Evolutionary conservation across 345 rosid species (phyloP).

Genomic region (Gossypium herbaceum): DNA sequence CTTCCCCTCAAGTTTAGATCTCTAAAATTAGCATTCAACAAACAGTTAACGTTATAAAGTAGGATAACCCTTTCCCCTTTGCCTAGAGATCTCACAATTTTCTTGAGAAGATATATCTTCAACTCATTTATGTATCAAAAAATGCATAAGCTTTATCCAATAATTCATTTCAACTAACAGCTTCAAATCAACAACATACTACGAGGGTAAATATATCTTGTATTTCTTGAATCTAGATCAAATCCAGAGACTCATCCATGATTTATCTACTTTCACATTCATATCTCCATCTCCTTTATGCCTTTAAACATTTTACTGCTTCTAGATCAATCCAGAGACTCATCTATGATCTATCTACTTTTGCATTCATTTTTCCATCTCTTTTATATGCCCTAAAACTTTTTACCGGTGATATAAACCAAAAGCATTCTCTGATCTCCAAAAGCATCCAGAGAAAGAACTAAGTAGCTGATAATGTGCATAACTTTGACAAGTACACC

Average conservation of each 20-base stretch:
- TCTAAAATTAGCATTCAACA: neutral
- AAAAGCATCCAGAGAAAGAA: neutral
- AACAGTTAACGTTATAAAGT: neutral
- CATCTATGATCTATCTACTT: neutral
- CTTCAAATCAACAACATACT: neutral
- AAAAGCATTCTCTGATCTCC: neutral
- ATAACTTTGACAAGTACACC: neutral
- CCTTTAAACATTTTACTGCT: neutral
- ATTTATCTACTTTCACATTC: neutral
- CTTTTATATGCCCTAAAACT: neutral
- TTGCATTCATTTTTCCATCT: neutral
- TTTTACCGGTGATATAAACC: neutral
- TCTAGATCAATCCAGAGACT: neutral
- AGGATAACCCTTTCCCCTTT: neutral
- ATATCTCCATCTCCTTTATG: neutral
- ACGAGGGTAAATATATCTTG: neutral
- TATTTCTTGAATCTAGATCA: conserved; percentile 1
- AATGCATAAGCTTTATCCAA: neutral
- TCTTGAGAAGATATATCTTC: neutral
- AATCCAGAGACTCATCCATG: conserved; percentile 2
- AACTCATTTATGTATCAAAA: neutral
- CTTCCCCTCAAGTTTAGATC: neutral
- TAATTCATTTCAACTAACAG: neutral
- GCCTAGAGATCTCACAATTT: neutral
- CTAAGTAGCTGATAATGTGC: neutral